Evolutionary conservation across 176 grass and related monocot genomes (phyloP), one percentile per base, ranked within the genome.

Genomic region (Alopecurus myosuroides): DNA sequence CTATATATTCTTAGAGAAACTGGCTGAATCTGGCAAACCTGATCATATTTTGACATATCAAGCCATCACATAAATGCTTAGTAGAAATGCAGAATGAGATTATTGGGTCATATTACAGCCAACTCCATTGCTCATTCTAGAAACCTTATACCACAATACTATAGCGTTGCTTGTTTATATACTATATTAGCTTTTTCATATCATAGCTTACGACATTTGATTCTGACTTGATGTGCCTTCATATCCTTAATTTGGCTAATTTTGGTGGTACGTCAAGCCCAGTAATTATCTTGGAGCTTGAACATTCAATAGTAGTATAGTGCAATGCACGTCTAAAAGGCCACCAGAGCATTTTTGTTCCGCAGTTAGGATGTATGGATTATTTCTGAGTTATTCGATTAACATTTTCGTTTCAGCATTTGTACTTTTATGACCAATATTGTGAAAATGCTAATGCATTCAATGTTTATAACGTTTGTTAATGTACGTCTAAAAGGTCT

Each of bases 381-480:
- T 66, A 33, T 62, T 78, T 78, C 17, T 30, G 56, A 8, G 65
- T 48, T 70, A 55, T 70, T 71, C 12, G 22, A 37, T 39, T 81
- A 37, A 37, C 10, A 23, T 4, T 13, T 81, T 68, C 31, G 69
- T 68, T 69, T 68, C 4, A 34, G 44, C 44, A 69, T 67, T n/a
- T 29, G n/a, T 82, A 29, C 14, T 71, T 82, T 9, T 25, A 63
- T 35, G 20, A 26, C 56, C 13, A 63, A 5, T 35, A 19, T 74
- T 83, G 17, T 63, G 44, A 62, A 74, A 84, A 62, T 75, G 44
- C 52, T 75, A 64, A 64, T 79, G 48, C 25, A 64, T 48, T 84
- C 33, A 18, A 19, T 5, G 35, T 73, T 48, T 23, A 49, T 1
- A 46, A 63, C 12, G 13, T 80, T 67, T 45, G 33, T n/a, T n/a